Evolutionary conservation across 2,329 filamentous ascomycete genomes (phyloP).

Genomic region (Chaetomiaceae sp.): DNA sequence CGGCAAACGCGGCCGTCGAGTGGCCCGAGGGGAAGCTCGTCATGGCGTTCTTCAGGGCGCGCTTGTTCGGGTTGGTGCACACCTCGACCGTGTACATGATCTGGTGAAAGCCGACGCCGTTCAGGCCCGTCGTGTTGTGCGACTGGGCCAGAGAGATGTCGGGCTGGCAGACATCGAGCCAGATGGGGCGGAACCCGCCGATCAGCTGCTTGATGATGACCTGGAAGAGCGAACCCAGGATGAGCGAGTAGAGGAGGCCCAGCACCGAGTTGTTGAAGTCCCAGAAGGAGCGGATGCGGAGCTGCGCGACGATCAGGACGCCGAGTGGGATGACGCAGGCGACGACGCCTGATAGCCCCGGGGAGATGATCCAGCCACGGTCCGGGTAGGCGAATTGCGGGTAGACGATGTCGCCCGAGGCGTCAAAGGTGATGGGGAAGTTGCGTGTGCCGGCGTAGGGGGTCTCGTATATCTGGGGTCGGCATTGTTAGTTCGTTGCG

Average conservation of each 20-base stretch:
- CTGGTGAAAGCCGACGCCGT: constrained; percentile 48
- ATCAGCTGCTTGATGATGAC: constrained; percentile 74
- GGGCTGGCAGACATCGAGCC: constrained; percentile 61
- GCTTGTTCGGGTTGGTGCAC: constrained; percentile 53
- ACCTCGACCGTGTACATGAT: constrained; percentile 63
- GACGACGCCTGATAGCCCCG: constrained; percentile 55
- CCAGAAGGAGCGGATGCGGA: constrained; percentile 65
- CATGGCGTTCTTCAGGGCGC: constrained; percentile 55
- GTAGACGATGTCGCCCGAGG: constrained; percentile 58
- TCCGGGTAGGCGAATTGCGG: constrained; percentile 62
- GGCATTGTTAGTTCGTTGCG: not conserved
- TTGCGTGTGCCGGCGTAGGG: constrained; percentile 53
- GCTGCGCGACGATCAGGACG: constrained; percentile 61
- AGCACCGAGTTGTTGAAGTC: constrained; percentile 67
- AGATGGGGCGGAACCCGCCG: constrained; percentile 67
- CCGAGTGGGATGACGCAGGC: constrained; percentile 58
- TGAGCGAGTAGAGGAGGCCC: constrained; percentile 65
- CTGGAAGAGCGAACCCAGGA: constrained; percentile 69
- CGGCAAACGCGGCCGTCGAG: constrained; percentile 59
- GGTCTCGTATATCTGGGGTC: constrained; percentile 47
- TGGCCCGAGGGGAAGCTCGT: constrained; percentile 67
- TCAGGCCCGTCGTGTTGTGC: constrained; percentile 38
- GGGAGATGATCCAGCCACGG: constrained; percentile 58
- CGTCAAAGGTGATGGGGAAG: constrained; percentile 56
- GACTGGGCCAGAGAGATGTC: constrained; percentile 41